Base-by-base conservation (phyloP, 148 eudicot species). In the Linanthus parryae region DNA sequence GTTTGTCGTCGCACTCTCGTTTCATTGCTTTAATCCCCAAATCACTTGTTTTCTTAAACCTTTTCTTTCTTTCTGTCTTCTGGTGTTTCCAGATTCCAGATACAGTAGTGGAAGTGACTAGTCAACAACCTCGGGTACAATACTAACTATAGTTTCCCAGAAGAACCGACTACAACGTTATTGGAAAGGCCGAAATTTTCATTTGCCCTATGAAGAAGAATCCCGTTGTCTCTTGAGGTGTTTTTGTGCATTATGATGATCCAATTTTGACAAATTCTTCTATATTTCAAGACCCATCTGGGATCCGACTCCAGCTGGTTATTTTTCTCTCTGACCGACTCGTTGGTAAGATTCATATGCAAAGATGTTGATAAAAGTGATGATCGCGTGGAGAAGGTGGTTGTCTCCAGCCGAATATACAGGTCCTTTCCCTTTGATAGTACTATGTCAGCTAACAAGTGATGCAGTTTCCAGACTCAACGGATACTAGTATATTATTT, bases 31-130 rank as follows among this genome's bases (percentile, higher is more conserved):
- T 24, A 37, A 30, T 59, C n/a, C 25, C n/a, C 10, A 8, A 38
- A 27, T 20, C 5, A 4, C 23, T 3, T 14, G 7, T 30, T 13
- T 23, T 54, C 36, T 14, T 10, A 25, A 15, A 33, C 14, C 3
- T 5, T 19, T 52, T 54, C 18, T 46, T 52, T 22, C 27, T 53
- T 45, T 47, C 27, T 28, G 4, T 7, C 35, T 45, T 45, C 40
- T 56, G 16, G 14, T 65, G 44, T 53, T 63, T 62, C 44, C 96
- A 88, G 96, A 68, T 70, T 30, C 35, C 27, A 76, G 92, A 68
- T 83, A 80, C 68, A 67, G 80, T 71, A 87, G 96, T 50, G 87
- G 59, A 64, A 83, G 94, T 85, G 94, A 91, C 67, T 87, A 79
- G 64, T 51, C 41, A 56, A 52, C 17, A 38, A 19, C 22, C 51